Base-by-base conservation (phyloP, 495 filamentous ascomycete species). In the Hypoxylon fuscum region DNA sequence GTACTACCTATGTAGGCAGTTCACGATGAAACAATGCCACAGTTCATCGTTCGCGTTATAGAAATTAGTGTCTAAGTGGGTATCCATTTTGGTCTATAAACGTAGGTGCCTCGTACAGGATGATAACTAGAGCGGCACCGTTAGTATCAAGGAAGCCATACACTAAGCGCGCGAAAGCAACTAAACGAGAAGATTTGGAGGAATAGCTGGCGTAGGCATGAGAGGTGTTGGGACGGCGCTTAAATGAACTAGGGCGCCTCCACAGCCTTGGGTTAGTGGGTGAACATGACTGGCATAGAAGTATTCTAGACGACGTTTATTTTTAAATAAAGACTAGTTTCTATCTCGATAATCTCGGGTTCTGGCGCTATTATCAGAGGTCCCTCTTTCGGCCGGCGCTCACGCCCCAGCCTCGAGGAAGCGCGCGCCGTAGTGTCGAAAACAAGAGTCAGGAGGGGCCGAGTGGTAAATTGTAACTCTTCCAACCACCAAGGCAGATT, bases 251-350 rank as follows among this genome's bases (percentile, higher is more conserved):
- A 45, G 40, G 51, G 55, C 61, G 61, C 48, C 55, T 65, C 62
- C 62, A 60, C 55, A 51, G 44, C 41, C 18, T 41, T 54, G 63
- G 62, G 62, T 55, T 43, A 56, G n/a, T 50, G 50, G 45, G 35
- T 32, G 48, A 48, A 56, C 17, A 38, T 66, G 63, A 66, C 63
- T 66, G 63, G 63, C 57, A 66, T 66, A 49, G 63, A 66, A 66
- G 25, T 37, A 47, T 61, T 62, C 63, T 58, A 62, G 63, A 66
- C 21, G 48, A 43, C 29, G 44, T 44, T 54, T 53, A 54, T 34
- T 25, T 52, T 34, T 17, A 58, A 31, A 40, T 51, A 57, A 62
- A 22, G 5, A 40, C 18, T 46, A 17, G 22, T 35, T 57, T 49
- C 48, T 14, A 17, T 48, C 41, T 29, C n/a, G 21, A 35, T 35